Percentiles rank a stretch among this genome's conserved stretches.
These are phyloP conservation scores for Apiospora phragmitis DNA, from an alignment of 2,329 filamentous ascomycete genomes.

Conservation along the genomic window DNA sequence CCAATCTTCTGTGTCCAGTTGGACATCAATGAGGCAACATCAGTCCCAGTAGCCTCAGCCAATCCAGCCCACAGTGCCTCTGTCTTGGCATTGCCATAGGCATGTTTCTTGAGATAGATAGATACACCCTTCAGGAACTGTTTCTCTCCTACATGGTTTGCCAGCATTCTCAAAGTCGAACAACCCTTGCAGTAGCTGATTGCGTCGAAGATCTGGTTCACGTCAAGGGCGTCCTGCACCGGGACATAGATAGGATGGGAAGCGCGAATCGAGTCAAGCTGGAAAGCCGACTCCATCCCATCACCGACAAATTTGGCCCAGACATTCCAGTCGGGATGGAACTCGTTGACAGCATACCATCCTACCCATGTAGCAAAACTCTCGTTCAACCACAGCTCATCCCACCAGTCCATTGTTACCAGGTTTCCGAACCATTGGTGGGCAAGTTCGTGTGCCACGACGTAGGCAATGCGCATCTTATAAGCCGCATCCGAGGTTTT, in stretches of 20 bases:
- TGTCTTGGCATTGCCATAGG: slow-evolving; percentile 88
- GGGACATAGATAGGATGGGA: slow-evolving; percentile 97
- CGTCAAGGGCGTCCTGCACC: slow-evolving; percentile 88
- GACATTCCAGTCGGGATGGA: slow-evolving; percentile 96
- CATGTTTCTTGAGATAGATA: slow-evolving; percentile 83
- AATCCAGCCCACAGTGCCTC: slow-evolving; percentile 89
- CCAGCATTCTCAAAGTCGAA: slow-evolving; percentile 95
- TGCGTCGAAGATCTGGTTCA: slow-evolving; percentile 96
- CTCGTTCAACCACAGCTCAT: slow-evolving; percentile 91
- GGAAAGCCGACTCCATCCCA: slow-evolving; percentile 87
- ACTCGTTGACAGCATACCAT: slow-evolving; percentile 86
- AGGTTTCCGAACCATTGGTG: slow-evolving; percentile 97
- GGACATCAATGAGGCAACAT: slow-evolving; percentile 86
- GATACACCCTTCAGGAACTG: slow-evolving; percentile 89
- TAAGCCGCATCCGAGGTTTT: slow-evolving; percentile 86
- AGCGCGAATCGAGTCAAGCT: slow-evolving; percentile 83
- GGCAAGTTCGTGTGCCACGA: slow-evolving; percentile 96
- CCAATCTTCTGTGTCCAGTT: slow-evolving; percentile 96
- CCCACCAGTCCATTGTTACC: slow-evolving; percentile 97
- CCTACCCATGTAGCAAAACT: slow-evolving; percentile 98
- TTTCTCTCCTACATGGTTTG: slow-evolving; percentile 82
- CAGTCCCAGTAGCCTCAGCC: slow-evolving; percentile 81
- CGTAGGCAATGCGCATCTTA: slow-evolving; percentile 92
- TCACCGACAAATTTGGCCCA: slow-evolving; percentile 98
- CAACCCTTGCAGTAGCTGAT: slow-evolving; percentile 97